phyloP scores from a whole-genome alignment of 2,329 filamentous ascomycete species.

The Colletotrichum lupini region DNA sequence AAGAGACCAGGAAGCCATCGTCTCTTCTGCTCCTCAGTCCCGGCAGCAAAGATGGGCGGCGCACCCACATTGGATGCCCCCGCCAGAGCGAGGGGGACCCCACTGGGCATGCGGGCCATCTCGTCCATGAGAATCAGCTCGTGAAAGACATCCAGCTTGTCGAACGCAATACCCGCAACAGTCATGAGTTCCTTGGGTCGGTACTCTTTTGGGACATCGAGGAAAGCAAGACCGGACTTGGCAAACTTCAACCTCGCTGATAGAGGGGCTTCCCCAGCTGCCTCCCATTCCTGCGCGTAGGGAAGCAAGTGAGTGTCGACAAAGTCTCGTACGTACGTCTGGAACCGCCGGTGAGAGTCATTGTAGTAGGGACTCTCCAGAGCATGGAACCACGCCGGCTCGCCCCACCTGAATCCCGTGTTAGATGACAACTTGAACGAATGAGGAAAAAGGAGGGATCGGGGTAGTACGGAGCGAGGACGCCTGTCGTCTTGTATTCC shows the following conservation, averaged over 20 bases:
- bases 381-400: conserved; percentile 44
- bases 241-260: conserved; percentile 50
- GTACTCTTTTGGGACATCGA: conserved; percentile 50
- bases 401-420: conserved; percentile 28
- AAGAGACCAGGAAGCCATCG: conserved; percentile 70
- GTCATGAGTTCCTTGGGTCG: conserved; percentile 41
- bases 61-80: conserved; percentile 72
- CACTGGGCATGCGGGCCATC: conserved; percentile 63
- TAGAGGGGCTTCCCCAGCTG: conserved; percentile 61
- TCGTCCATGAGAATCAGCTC: conserved; percentile 67
- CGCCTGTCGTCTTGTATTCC: not conserved
- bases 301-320: conserved; percentile 69
- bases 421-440: not conserved
- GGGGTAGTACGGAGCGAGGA: conserved; percentile 15
- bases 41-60: conserved; percentile 72
- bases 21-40: conserved; percentile 67
- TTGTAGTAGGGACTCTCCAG: conserved; percentile 68
- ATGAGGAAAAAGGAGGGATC: not conserved
- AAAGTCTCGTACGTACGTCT: conserved; percentile 66
- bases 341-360: conserved; percentile 68
- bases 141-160: conserved; percentile 68
- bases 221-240: conserved; percentile 51
- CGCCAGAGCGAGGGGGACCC: conserved; percentile 67
- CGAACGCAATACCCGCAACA: conserved; percentile 52
- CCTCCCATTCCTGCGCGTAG: conserved; percentile 72